These are phyloP conservation scores for Cladorrhinum samala DNA, from an alignment of 495 filamentous ascomycete genomes.

Conservation along the genomic window DNA sequence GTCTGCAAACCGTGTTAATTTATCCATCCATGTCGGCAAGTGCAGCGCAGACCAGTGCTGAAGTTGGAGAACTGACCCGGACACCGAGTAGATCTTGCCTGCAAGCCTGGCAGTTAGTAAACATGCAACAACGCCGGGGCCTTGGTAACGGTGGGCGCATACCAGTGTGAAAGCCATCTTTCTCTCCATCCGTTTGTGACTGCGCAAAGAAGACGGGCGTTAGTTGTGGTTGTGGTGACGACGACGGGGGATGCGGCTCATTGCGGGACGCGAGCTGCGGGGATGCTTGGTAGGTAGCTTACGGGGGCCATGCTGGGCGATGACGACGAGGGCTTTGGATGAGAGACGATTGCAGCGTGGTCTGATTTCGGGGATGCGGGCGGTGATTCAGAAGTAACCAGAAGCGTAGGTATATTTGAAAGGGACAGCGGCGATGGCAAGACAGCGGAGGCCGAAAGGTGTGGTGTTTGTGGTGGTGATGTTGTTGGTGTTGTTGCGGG, in stretches of 20 bases:
- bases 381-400: conserved; percentile 20
- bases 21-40: too few species aligned
- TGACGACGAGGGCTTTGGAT: neutral
- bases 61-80: conserved; percentile 68
- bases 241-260: neutral
- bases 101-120: conserved; percentile 32
- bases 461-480: conserved; percentile 29
- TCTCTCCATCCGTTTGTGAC: conserved; percentile 30
- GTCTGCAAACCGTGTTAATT: conserved; percentile 49
- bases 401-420: conserved; percentile 15
- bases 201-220: neutral
- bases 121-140: neutral
- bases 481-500: too few species aligned
- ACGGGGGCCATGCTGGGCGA: conserved; percentile 57
- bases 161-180: conserved; percentile 35
- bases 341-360: conserved; percentile 26
- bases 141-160: conserved; percentile 7
- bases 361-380: conserved; percentile 22
- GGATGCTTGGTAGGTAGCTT: conserved; percentile 25
- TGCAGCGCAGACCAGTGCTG: too few species aligned
- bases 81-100: conserved; percentile 73
- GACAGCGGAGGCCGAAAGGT: conserved; percentile 22
- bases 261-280: neutral
- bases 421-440: conserved; percentile 18
- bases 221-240: neutral